Evolutionary conservation across 2,329 filamentous ascomycete species (phyloP).

Genomic region (Dothistroma septosporum): DNA sequence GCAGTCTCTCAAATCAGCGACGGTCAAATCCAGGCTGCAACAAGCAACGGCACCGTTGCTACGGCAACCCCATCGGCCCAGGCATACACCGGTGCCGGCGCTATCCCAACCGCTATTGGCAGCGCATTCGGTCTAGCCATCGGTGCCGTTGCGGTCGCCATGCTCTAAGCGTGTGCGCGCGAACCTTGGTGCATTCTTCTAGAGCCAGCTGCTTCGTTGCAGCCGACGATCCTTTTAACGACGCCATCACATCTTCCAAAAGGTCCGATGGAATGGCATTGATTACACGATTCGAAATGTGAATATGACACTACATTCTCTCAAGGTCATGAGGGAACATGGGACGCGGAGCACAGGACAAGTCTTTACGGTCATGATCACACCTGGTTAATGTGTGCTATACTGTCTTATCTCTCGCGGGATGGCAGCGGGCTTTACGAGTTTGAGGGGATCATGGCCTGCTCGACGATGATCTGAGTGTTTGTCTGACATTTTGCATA

Average conservation of each 20-base stretch:
- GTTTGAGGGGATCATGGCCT: not conserved
- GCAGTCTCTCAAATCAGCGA: constrained; percentile 29
- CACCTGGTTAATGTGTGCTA: constrained; percentile 4
- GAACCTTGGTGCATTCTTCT: not conserved
- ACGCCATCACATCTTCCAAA: not conserved
- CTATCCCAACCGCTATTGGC: constrained; percentile 21
- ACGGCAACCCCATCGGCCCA: constrained; percentile 15
- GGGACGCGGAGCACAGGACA: not conserved
- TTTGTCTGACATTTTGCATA: not conserved
- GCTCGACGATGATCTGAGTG: not conserved
- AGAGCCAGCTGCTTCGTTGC: not conserved
- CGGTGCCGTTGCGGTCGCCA: constrained; percentile 28
- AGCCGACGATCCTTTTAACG: constrained; percentile 15
- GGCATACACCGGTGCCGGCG: constrained; percentile 33
- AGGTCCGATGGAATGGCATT: constrained; percentile 8
- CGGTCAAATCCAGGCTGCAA: constrained; percentile 37
- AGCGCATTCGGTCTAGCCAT: constrained; percentile 31
- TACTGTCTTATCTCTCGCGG: not conserved
- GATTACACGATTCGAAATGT: constrained; percentile 25
- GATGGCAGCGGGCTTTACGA: not conserved
- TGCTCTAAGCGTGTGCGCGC: constrained; percentile 26
- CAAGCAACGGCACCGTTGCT: constrained; percentile 16
- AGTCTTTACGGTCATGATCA: constrained; percentile 2
- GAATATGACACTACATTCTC: constrained; percentile 24
- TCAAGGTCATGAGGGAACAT: not conserved